Evolutionary conservation across 2,329 filamentous ascomycete species (phyloP), one percentile per base, ranked within the genome.

Genomic region (Berkeleyomyces basicola): DNA sequence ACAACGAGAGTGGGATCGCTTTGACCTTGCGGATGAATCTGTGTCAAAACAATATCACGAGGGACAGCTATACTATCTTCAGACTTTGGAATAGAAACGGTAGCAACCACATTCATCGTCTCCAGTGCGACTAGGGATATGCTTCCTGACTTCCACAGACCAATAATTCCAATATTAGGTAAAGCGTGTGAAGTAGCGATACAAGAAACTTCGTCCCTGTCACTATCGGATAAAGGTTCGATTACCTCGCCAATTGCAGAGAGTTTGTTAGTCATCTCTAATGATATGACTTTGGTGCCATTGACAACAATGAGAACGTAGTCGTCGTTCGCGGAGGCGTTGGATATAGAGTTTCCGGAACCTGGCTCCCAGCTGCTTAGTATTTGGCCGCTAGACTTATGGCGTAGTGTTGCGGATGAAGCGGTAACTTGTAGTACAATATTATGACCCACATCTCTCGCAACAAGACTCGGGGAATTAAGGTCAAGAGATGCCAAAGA

Each of bases 111-210:
- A 40, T 84, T 74, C 2, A 97, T 75, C 1, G 82, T 83, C 16
- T 79, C 72, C 31, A 95, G 71, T 64, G 85, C 79, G 53, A 96
- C 76, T 42, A 97, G 77, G 0, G 87, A 86, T 36, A 97, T 80
- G 9, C 82, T 82, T 4, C 89, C 88, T n/a, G 85, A 85, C 66
- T 87, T 84, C 83, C 92, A 97, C 73, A 95, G 93, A 1, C 90
- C 91, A 14, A 93, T 79, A 37, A 96, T 85, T 63, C 87, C 92
- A 40, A 90, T 75, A 58, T 82, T 77, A 3, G 79, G 75, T 11
- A 85, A 75, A 43, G 81, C 77, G 3, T 81, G 76, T 0, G 90
- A 84, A 1, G 93, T 79, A 57, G 92, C 84, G 7, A 97, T 78
- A 68, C 91, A 95, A 2, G 93, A 88, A 42, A 97, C 82, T 71